phyloP scores from a whole-genome alignment of 345 rosid species.

The Eucalyptus microcorys region DNA sequence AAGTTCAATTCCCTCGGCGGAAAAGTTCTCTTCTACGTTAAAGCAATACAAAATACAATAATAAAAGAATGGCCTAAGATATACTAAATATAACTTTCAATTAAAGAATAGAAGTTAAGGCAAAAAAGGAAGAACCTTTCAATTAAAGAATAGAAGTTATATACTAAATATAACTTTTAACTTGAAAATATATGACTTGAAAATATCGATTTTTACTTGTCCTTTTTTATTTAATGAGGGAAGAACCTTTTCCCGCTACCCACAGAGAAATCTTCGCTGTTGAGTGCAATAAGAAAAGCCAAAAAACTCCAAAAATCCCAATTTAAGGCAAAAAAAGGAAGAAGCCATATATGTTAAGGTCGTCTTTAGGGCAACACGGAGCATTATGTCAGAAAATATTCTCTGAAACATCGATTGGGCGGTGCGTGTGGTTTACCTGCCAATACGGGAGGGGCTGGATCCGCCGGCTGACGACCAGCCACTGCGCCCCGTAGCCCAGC shows the following conservation, averaged over 20 bases:
- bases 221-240: background rate
- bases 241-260: background rate
- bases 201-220: background rate
- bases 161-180: background rate
- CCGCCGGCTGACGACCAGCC: constrained; percentile 73
- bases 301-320: background rate
- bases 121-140: no score
- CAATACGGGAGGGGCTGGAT: constrained; percentile 60
- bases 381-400: background rate
- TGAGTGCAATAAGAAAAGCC: background rate
- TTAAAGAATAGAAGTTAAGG: background rate
- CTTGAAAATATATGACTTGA: background rate
- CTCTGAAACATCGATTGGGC: background rate
- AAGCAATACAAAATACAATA: background rate
- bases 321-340: background rate
- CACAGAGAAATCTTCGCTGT: background rate
- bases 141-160: background rate
- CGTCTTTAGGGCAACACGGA: background rate
- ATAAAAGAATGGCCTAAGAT: background rate
- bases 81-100: background rate
- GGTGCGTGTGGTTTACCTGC: constrained; percentile 39
- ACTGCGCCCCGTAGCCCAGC: constrained; percentile 80
- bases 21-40: background rate
- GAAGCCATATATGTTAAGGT: background rate
- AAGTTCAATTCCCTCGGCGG: background rate